Evolutionary conservation across 345 rosid species (phyloP).

Genomic region (Clarkia xantiana): DNA sequence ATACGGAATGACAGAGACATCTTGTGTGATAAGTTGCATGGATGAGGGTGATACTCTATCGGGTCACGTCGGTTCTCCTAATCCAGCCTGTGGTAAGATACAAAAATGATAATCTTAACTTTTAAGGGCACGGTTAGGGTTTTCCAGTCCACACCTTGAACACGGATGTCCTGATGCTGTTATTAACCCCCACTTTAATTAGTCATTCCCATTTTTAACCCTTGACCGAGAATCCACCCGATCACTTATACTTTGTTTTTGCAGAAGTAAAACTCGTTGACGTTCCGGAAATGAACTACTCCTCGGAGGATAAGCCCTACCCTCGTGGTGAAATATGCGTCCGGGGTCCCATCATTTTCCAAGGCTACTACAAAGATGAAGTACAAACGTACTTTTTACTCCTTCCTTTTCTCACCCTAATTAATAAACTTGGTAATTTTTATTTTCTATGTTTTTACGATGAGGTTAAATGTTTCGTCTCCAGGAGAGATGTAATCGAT

Average conservation of each 20-base stretch:
- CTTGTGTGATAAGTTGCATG: conserved; percentile 47
- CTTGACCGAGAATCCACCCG: too few species aligned
- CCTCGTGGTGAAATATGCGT: conserved; percentile 93
- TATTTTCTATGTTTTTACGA: conserved; percentile 1
- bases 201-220: too few species aligned
- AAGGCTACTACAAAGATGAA: conserved; percentile 77
- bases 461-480: conserved; percentile 5
- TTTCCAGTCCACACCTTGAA: too few species aligned
- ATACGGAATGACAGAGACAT: conserved; percentile 92
- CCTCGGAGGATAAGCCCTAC: conserved; percentile 74
- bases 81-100: conserved; percentile 64
- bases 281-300: conserved; percentile 92
- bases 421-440: neutral
- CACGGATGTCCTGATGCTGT: too few species aligned
- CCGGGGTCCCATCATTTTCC: conserved; percentile 73
- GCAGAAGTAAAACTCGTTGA: conserved; percentile 83
- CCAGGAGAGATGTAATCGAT: conserved; percentile 34
- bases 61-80: conserved; percentile 91
- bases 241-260: conserved; percentile 6
- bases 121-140: too few species aligned
- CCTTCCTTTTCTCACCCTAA: neutral
- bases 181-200: too few species aligned
- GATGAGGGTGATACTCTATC: conserved; percentile 52
- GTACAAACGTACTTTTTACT: conserved; percentile 45
- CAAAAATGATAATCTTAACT: neutral